Evolutionary conservation across 2,329 filamentous ascomycete species (phyloP), one percentile per base, ranked within the genome.

Genomic region (Fusarium sp.): DNA sequence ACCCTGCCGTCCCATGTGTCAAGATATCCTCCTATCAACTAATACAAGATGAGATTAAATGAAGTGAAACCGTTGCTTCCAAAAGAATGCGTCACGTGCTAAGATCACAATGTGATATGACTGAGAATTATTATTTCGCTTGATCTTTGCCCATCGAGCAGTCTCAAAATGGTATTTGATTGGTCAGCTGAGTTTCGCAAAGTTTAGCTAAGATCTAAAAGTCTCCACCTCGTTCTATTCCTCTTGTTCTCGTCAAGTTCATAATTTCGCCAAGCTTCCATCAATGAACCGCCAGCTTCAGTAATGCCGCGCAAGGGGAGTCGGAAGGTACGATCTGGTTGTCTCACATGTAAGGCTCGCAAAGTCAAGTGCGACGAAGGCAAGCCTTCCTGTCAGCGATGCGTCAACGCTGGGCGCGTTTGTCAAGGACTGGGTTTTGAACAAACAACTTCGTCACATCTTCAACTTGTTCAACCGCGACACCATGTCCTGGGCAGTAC

Each of bases 301-400:
- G 23, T 38, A 26, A 63, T 63, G 60, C 42, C 60, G 31, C 58
- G 58, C 18, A 63, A 63, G 41, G 60, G 60, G 3, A 64, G 38
- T 16, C 42, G 13, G 11, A 64, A 63, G n/a, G 61, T 47, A 1
- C 62, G 59, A 36, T 63, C 50, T 16, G 60, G 60, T 15, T 63
- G 60, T 23, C 20, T 49, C 12, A 63, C 45, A 23, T 63, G 58
- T 38, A 63, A 57, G 37, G 42, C 60, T 7, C 58, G 60, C 30
- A 63, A 57, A 36, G n/a, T 63, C 0, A 63, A 63, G 18, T 63
- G 60, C 8, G 60, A 63, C 13, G 60, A 63, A 15, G 15, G 10
- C 6, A 63, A 63, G 11, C 60, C 60, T 6, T 10, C 13, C 2
- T 63, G 60, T n/a, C 33, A 57, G 33, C 42, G 50, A 30, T 63